Base-by-base conservation (phyloP, 371 early-diverging fungal species). In the Conidiobolus incongruus region DNA sequence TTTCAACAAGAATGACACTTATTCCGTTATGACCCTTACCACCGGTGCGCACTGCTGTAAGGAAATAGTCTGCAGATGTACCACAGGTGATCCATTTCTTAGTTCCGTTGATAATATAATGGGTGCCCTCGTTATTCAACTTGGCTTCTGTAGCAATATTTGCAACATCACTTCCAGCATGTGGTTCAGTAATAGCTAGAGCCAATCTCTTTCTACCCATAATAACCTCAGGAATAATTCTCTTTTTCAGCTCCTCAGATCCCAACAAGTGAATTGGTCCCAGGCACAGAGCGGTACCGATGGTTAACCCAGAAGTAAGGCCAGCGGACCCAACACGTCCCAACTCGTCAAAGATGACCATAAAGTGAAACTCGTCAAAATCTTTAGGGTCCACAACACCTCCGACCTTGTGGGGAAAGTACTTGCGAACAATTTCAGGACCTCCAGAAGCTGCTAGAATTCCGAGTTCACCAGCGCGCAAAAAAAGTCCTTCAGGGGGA, bases 21-120 rank as follows among this genome's bases (percentile, higher is more conserved):
- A 89, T 59, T 22, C 86, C 86, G 30, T 63, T 67, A 79, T 81
- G 81, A n/a, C 86, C 86, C 6, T 62, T 60, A 20, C 68, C 77
- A 26, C 82, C 83, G 1, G 86, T 88, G 38, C 74, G 64, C 30
- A 66, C 80, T 34, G 72, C 78, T 23, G 59, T 58, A 1, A 69
- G 68, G 47, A 72, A 72, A 49, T 60, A 75, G 38, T 84, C 79
- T 8, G 85, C 81, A 59, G 73, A 84, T 0, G 69, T 70, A 45
- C 89, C 89, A 53, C 82, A 81, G 45, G 89, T 85, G 39, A 74
- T 74, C 72, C 77, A 79, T 59, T 83, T 83, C 68, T 86, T 86
- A 54, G 82, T 81, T 34, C 84, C 81, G 45, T 82, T 82, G 35
- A 82, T 60, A 32, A 85, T 61, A 55, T 66, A 85, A 44, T 70